These are phyloP conservation scores for Zoysia pacifica DNA, from an alignment of 176 grass and related monocot genomes.

Conservation along the genomic window DNA sequence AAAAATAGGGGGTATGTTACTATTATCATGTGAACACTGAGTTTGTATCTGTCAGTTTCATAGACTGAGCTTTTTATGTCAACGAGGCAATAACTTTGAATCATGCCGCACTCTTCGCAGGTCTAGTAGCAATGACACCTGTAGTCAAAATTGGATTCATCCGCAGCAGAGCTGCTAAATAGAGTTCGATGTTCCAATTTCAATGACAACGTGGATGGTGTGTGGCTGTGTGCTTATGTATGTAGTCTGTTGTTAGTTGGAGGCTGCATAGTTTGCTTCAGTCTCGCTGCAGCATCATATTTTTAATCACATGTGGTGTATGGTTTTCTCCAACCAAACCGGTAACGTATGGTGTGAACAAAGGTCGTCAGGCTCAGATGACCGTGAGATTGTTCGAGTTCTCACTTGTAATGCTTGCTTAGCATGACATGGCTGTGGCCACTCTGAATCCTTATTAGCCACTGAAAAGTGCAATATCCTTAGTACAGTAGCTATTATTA, in stretches of 20 bases:
- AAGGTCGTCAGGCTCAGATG: conserved; percentile 32
- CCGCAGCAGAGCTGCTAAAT: conserved; percentile 8
- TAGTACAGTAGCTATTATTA: too few species aligned
- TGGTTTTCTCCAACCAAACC: conserved; percentile 5
- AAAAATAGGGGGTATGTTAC: too few species aligned
- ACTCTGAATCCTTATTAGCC: background rate
- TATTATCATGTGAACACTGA: background rate
- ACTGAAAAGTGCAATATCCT: too few species aligned
- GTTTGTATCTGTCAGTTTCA: background rate
- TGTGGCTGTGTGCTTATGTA: background rate
- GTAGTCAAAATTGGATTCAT: background rate
- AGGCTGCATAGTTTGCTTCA: conserved; percentile 14
- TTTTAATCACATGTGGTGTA: background rate
- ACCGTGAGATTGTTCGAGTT: conserved; percentile 16
- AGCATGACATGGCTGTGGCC: conserved; percentile 11
- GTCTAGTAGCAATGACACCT: conserved; percentile 29
- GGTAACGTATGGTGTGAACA: conserved; percentile 14
- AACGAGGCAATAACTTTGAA: background rate
- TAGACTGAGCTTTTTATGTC: background rate
- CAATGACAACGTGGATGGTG: background rate
- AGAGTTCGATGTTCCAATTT: background rate
- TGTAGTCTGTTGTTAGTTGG: conserved; percentile 1
- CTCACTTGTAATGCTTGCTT: conserved; percentile 42
- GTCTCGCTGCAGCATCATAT: background rate
- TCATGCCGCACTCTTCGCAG: conserved; percentile 27